A percentile compares a stretch with the other conserved stretches of the same genome.
phyloP scores from a whole-genome alignment of 148 eudicot species.

The Chenopodium quinoa region DNA sequence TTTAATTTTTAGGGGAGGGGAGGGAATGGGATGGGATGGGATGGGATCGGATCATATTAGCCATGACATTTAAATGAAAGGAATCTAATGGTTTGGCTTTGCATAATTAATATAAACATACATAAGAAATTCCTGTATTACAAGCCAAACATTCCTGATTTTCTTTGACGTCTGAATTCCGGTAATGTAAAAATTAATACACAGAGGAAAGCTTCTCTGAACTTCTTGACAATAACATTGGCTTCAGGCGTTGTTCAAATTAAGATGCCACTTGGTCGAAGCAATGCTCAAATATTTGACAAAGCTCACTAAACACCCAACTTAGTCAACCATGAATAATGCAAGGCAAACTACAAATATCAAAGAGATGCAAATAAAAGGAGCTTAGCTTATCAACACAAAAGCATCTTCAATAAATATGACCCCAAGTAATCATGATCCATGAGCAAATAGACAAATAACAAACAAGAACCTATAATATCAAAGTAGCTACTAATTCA shows the following conservation, averaged over 20 bases:
- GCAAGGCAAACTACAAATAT: constrained; percentile 91
- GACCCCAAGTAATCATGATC: not conserved
- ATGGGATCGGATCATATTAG: too few relatives aligned
- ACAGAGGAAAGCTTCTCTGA: constrained; percentile 65
- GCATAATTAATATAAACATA: too few relatives aligned
- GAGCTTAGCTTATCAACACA: constrained; percentile 5
- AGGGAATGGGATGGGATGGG: too few relatives aligned
- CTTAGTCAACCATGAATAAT: constrained; percentile 96
- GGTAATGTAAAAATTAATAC: not conserved
- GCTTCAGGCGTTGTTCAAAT: constrained; percentile 99
- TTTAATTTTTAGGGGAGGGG: too few relatives aligned
- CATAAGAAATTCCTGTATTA: too few relatives aligned
- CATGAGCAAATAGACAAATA: not conserved
- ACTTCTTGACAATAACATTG: constrained; percentile 86
- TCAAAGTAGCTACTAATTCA: too few relatives aligned
- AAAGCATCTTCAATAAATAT: not conserved
- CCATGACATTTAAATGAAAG: too few relatives aligned
- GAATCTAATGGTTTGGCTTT: too few relatives aligned
- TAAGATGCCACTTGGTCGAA: constrained; percentile 96
- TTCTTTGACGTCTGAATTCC: too few relatives aligned
- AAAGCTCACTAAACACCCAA: constrained; percentile 93
- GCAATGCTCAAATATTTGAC: constrained; percentile 92
- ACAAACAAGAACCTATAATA: not conserved
- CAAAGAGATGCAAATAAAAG: not conserved
- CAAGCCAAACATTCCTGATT: too few relatives aligned